Base-by-base conservation (phyloP, 31 red algal species). In the Endocladia muricata region DNA sequence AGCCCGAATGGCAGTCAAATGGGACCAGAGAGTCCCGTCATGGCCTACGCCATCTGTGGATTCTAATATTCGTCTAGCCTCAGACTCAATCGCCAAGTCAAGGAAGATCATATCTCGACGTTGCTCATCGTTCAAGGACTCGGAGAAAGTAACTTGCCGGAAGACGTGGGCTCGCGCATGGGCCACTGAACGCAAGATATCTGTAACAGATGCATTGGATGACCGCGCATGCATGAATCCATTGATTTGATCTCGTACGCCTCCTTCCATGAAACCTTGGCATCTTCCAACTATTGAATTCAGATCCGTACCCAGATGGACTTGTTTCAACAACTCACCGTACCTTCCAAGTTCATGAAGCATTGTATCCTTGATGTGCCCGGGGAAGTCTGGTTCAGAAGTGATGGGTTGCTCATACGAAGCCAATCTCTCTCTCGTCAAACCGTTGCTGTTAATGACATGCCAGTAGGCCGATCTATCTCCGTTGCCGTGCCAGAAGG, bases 231-330 rank as follows among this genome's bases (percentile, higher is more conserved):
- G 63, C 90, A 93, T 93, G 64, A 93, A 93, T 13, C 72, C 68
- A 65, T 96, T 86, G 5, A 96, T 86, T 37, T 79, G 57, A 19
- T 85, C 79, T 25, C 83, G 75, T 0, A 65, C 63, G 21, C 41
- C 82, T 19, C 73, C 82, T 21, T 91, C 77, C 69, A 96, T 68
- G 9, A 84, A 73, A n/a, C 84, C 74, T 37, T 88, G 91, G 34
- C 79, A 89, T 68, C 84, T 74, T 61, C 55, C 83, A 25, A 93
- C 82, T 34, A 88, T 88, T 15, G 85, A 88, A 30, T 91, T 85
- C 56, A 96, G 55, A 47, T 97, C 94, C 2, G 94, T 97, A 36
- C 94, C 94, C 36, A 92, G 76, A 85, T 97, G 94, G 0, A 97
- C 94, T 72, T 82, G 79, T 61, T 74, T 84, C 49, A 97, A 79